Evolutionary conservation across 345 rosid genomes (phyloP), one percentile per base, ranked within the genome.

Genomic region (Murraya paniculata): DNA sequence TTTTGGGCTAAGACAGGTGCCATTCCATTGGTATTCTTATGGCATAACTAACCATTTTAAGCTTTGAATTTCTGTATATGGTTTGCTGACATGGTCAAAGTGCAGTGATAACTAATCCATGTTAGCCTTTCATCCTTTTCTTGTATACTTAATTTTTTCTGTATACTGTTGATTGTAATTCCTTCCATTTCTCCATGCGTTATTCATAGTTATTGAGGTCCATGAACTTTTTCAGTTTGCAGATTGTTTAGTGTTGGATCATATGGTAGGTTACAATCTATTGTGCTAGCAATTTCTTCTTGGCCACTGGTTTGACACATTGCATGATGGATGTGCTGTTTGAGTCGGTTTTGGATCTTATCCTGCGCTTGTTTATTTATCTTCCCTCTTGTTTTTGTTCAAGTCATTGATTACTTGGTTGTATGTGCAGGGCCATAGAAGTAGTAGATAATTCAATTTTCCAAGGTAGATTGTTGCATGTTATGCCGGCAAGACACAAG

Each of bases 391-490:
- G 28, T 18, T 41, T 41, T 71, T 45, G 24, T 55, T 68, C 10
- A 21, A 57, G 27, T 58, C 38, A 73, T 39, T 57, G 70, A 68
- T 75, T 28, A 24, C 64, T 72, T 73, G 81, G 71, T 71, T 70
- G 70, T 58, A 83, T 77, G 28, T 87, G 79, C 87, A 95, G 99
- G 87, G 98, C 98, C 67, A 83, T 91, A 79, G 88, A 88, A 79
- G 90, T 86, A 78, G 78, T 90, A 74, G 99, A 95, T 88, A 88
- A 86, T 66, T 84, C 96, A 81, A 88, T 77, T 82, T 95, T 95
- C 80, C 99, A 93, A 83, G 99, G 98, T 3, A 90, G 99, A 80
- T 84, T 95, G 84, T 77, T 95, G 87, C 99, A 95, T 87, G 85
- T 95, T 68, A 75, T 93, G 91, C 94, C 92, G 64, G 91, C 98